Evolutionary conservation across 139 green algal species (phyloP).

Genomic region (Coelastrella sp.): DNA sequence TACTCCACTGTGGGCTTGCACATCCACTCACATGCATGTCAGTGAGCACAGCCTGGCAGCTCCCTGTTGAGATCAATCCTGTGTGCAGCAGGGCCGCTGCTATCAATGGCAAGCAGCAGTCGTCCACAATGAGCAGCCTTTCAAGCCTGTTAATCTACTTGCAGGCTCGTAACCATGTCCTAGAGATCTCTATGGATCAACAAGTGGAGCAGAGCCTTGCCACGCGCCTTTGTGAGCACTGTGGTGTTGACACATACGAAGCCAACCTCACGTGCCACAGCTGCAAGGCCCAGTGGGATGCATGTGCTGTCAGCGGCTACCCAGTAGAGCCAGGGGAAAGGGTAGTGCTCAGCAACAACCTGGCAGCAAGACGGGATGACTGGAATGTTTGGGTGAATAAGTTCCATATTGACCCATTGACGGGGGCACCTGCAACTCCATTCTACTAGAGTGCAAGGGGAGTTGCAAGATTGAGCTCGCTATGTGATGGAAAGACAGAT

Average conservation of each 20-base stretch:
- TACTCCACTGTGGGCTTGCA: not conserved
- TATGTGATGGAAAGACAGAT: not conserved
- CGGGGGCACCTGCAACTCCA: slow-evolving; percentile 51
- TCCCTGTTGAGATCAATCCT: no score
- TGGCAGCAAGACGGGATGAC: slow-evolving; percentile 62
- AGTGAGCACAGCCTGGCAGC: no score
- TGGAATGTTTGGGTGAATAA: slow-evolving; percentile 77
- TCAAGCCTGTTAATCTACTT: not conserved
- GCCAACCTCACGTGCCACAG: slow-evolving; percentile 74
- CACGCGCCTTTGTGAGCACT: slow-evolving; percentile 67
- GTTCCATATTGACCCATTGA: slow-evolving; percentile 70
- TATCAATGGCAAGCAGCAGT: no score
- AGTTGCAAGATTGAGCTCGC: not conserved
- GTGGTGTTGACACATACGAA: slow-evolving; percentile 74
- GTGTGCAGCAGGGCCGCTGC: no score
- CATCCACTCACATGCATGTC: not conserved
- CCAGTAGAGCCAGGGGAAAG: slow-evolving; percentile 64
- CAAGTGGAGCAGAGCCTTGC: slow-evolving; percentile 69
- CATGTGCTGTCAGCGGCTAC: slow-evolving; percentile 75
- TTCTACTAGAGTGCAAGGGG: slow-evolving; percentile 53
- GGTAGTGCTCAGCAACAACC: slow-evolving; percentile 54
- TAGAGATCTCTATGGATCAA: slow-evolving; percentile 80
- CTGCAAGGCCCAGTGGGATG: slow-evolving; percentile 67
- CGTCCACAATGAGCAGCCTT: not conserved
- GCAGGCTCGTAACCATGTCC: slow-evolving; percentile 76